Evolutionary conservation across 441 rosid genomes (phyloP), one percentile per base, ranked within the genome.

Genomic region (Dalechampia spathulata): DNA sequence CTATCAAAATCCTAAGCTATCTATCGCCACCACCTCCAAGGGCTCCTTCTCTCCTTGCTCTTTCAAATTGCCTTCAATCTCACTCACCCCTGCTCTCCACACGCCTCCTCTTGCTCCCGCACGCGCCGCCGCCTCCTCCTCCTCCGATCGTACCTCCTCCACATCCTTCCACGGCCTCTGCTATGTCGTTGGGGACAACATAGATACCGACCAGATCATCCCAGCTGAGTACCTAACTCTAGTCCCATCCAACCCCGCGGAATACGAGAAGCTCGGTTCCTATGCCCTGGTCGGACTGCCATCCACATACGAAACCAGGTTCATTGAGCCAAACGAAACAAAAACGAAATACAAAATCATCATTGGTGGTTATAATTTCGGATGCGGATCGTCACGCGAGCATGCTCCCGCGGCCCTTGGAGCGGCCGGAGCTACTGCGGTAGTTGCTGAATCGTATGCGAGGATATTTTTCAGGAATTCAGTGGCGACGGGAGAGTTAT

Each of bases 301-400:
- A 2, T 70, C 83, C 0, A 52, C 76, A 0, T 81, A 92, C 74
- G 57, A 75, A 45, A 75, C 82, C 2, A 76, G 94, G 42, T 86
- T 89, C 77, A 66, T 89, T 1, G 74, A 78, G 16, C 75, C 80
- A 0, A 50, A 67, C 19, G 76, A 78, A 55, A 68, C 41, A 47
- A 86, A 84, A 56, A 73, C 95, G 15, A 78, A 75, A 50, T 89
- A 76, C 76, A 30, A 81, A 0, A 84, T 89, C 46, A 58, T 89
- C 11, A 74, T 89, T 40, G 95, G 65, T 1, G 97, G 95, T 1
- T 85, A 75, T 13, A 89, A 89, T 55, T 89, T 89, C 43, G 95
- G 98, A 4, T 90, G 96, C 55, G 98, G 96, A 2, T 90, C 97
- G 6, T 90, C 96, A 2, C 76, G 98, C 12, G 98, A 90, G 75